Evolutionary conservation across 1,284 basidiomycete genomes (phyloP), one percentile per base, ranked within the genome.

Genomic region (Ustilago hordei): DNA sequence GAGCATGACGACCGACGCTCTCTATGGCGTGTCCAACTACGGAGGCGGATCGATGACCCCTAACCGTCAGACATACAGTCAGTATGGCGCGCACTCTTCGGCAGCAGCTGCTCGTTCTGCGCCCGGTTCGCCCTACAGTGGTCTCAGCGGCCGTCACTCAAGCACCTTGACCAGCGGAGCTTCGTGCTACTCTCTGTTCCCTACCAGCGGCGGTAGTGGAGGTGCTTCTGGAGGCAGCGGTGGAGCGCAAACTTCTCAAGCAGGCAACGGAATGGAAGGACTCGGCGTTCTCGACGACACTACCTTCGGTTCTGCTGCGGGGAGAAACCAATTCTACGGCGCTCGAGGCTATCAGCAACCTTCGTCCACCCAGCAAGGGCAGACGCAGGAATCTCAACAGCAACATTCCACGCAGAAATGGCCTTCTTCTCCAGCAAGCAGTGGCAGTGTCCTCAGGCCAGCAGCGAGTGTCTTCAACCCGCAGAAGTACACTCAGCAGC

Each of bases 121-220:
- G 13, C 75, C 75, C 8, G 75, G 70, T 19, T 77, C 75, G 56
- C 75, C 75, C 15, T 77, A 77, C 75, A 70, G 64, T 50, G 75
- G 75, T 43, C 63, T 73, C 50, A 65, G 66, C 48, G 48, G 48
- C 36, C 63, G 67, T 2, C 75, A 77, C 61, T 19, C 65, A 19
- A 60, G 45, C 61, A 77, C 60, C 43, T 61, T 71, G 23, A 55
- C 63, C n/a, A 54, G 66, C 38, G 62, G 65, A 9, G 52, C 55
- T 15, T 57, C 73, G 32, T 60, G 64, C 53, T 77, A 77, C 39
- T 77, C 75, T 35, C 75, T 77, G n/a, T 77, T 77, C 59, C 59
- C 75, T 19, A 65, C 41, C 39, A 55, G 73, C 47, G 43, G 59
- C 41, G 58, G 56, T 58, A 57, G 66, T 55, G 54, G 23, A 28